Evolutionary conservation across 2,329 filamentous ascomycete species (phyloP), one percentile per base, ranked within the genome.

Genomic region (Pseudogymnoascus sp.): DNA sequence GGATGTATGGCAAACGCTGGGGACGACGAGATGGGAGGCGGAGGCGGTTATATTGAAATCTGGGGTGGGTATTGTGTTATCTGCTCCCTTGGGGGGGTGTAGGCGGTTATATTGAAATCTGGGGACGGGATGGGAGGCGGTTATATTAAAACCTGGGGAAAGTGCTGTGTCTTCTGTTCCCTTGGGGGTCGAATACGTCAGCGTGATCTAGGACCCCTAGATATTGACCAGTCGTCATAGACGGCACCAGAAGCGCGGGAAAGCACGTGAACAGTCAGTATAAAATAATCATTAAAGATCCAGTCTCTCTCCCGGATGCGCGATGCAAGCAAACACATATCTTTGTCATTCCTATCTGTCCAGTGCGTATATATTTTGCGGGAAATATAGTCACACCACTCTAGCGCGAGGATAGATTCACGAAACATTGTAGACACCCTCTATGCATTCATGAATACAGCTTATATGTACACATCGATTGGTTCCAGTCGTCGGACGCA

Each of bases 381-480:
- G 45, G 45, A 55, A 55, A 55, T 30, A n/a, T 55, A 55, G 49
- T 33, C 49, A 55, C 49, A 33, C 49, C 25, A 33, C 28, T 55
- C 49, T 55, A 55, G 49, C 25, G 28, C 49, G 28, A 19, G 14
- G 49, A 33, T 9, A 33, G 28, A 55, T 55, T 55, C 28, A 30
- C 25, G 28, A 33, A 55, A 33, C 19, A 55, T 55, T 33, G 49
- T 55, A 55, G 49, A 55, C 49, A 55, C 49, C 45, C 49, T 49
- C 23, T 55, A 55, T 55, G 49, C 49, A 55, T 55, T 55, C 49
- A 55, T 55, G 49, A 55, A 55, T 55, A 55, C 49, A 55, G 49
- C 49, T 55, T 55, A 55, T 55, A 55, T 55, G 49, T 55, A 55
- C 49, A 55, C 49, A 55, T 55, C 49, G 49, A 55, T 55, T 55